Conservation (phyloP, 495 filamentous ascomycete species). For the Penicillium taxi region DNA sequence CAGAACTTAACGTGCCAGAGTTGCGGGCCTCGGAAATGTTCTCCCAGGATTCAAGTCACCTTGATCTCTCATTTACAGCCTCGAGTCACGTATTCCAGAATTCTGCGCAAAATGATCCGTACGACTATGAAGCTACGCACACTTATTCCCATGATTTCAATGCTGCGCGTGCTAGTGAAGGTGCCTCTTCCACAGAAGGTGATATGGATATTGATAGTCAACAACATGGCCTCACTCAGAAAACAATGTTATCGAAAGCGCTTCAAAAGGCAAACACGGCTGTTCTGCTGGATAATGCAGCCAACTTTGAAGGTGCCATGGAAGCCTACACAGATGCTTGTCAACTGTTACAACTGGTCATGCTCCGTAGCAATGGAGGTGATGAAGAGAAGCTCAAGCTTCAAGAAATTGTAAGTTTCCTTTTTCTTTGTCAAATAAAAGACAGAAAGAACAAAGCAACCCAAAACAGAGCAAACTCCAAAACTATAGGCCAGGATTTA, state of each 20-base stretch:
- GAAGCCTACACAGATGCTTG: constrained; percentile 89
- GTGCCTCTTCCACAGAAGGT: constrained; percentile 19
- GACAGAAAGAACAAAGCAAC: too few relatives aligned
- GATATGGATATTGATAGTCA: constrained; percentile 26
- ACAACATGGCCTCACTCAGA: constrained; percentile 56
- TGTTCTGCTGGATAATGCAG: constrained; percentile 87
- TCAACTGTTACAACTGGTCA: constrained; percentile 73
- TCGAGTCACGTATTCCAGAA: constrained; percentile 15
- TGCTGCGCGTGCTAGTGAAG: constrained; percentile 17
- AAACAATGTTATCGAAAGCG: constrained; percentile 87
- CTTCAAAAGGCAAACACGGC: constrained; percentile 92
- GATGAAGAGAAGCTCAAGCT: constrained; percentile 79
- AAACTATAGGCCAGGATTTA: not conserved
- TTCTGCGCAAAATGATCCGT: constrained; percentile 11
- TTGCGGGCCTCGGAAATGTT: constrained; percentile 18
- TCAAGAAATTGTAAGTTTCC: constrained; percentile 71
- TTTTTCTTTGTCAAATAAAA: too few relatives aligned
- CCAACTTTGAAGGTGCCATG: constrained; percentile 88
- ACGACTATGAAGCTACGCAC: constrained; percentile 1
- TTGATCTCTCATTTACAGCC: constrained; percentile 22
- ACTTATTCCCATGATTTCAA: constrained; percentile 1
- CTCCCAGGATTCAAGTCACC: constrained; percentile 10
- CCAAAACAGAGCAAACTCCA: too few relatives aligned
- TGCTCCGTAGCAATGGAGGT: constrained; percentile 68
- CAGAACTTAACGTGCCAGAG: constrained; percentile 16